Evolutionary conservation across 345 rosid genomes (phyloP), one percentile per base, ranked within the genome.

Genomic region (Salix suchowensis): DNA sequence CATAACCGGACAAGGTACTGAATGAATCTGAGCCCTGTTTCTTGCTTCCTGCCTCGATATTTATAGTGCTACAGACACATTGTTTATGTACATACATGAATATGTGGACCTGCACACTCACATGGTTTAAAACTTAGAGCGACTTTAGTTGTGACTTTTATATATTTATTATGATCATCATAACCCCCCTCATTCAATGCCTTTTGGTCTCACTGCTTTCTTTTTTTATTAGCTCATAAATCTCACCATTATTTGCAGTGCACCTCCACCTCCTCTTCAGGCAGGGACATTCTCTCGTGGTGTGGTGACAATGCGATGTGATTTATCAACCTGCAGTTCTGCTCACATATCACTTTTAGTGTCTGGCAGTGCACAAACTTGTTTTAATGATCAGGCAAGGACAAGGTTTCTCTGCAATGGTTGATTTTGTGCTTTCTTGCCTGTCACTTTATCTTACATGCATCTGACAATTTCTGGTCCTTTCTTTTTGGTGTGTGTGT

Each of bases 281-380:
- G 99, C 98, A n/a, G 99, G 98, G 78, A 81, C 97, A 79, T 94
- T 92, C 84, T 87, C 97, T 83, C 99, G 97, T 80, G 99, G 99
- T 78, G 97, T 96, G 23, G 94, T 96, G 76, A 96, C 99, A 77
- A 96, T 96, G 99, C 88, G 97, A 52, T 96, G 99, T 82, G 99
- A 96, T 84, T 71, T 96, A 75, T 94, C 97, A 42, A 96, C 99
- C 24, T 89, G 95, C 86, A 88, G 92, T 86, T 88, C 90, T 30
- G 97, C 98, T 64, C 98, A 94, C 68, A 83, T 94, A 76, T 96
- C 99, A 61, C 90, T 96, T 73, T 77, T 96, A 82, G 98, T 94
- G 76, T 96, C 99, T 67, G 98, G 99, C 75, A 96, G 95, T 83
- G 99, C 99, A 62, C 94, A 94, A 82, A 90, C 97, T 67, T 96